Base-by-base conservation (phyloP, 2,329 filamentous ascomycete species). In the Didymella pomorum region DNA sequence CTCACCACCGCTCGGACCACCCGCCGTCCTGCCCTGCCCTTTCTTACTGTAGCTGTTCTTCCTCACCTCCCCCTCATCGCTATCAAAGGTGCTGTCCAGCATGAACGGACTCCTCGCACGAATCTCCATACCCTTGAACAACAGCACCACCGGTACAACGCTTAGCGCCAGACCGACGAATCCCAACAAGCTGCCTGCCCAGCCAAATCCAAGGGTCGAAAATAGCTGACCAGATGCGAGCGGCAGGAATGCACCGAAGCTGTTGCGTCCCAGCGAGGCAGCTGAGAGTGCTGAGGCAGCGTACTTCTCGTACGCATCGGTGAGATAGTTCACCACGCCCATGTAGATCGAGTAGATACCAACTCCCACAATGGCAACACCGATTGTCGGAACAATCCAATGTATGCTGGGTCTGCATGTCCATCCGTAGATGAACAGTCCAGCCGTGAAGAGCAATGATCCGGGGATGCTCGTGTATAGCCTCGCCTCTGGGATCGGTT, bases 311-410 rank as follows among this genome's bases (percentile, higher is more conserved):
- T 83, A 83, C 0, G 80, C 78, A 58, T 83, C 80, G 1, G 77
- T 79, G 23, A 81, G 68, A 48, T 82, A 82, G 67, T 84, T 83
- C 4, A 82, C 76, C 2, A 79, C 81, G 12, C 79, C 80, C 63
- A 84, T 76, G 56, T 79, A 78, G 11, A 81, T 82, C 10, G 58
- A 62, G 57, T 71, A 73, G 49, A 74, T 71, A 12, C 71, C 70
- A 1, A 72, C 50, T 23, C 71, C 67, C 16, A 73, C 68, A 42
- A 67, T 66, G 5, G 54, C 52, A 2, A 72, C 60, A 6, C 65
- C 68, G n/a, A 71, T 66, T 0, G 69, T 64, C 16, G 70, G 71
- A 5, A 71, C 69, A 11, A 74, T 69, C 70, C 67, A 74, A 42
- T 69, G 70, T 2, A 82, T 51, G 7, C 58, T 48, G 0, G 79